Percentiles rank a stretch among this genome's conserved stretches.
phyloP scores from a whole-genome alignment of 2,329 filamentous ascomycete genomes.

The Biscogniauxia mediterranea region DNA sequence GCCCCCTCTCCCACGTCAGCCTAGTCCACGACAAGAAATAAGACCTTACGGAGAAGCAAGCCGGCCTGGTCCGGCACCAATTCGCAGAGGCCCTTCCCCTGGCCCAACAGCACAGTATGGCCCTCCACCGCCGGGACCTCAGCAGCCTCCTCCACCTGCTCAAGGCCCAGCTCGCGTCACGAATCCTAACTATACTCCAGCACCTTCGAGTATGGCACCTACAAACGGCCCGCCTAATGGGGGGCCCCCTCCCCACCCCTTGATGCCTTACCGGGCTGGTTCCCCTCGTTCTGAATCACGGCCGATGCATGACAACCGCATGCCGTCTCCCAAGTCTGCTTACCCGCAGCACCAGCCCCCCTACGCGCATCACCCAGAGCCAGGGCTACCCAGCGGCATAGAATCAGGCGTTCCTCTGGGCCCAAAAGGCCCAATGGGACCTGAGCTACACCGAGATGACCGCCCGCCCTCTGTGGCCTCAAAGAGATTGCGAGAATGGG shows the following conservation, averaged over 20 bases:
- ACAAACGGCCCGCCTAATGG: slow-evolving; percentile 46
- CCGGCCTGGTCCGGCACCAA: slow-evolving; percentile 50
- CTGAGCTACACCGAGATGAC: slow-evolving; percentile 67
- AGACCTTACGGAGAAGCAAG: slow-evolving; percentile 67
- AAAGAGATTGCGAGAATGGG: slow-evolving; percentile 91
- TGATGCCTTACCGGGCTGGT: slow-evolving; percentile 73
- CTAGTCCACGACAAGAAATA: slow-evolving; percentile 74
- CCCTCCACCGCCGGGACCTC: slow-evolving; percentile 49
- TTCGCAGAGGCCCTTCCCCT: slow-evolving; percentile 54
- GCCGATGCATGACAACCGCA: slow-evolving; percentile 77
- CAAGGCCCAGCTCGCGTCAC: slow-evolving; percentile 41
- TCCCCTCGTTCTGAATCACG: slow-evolving; percentile 79
- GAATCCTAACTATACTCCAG: slow-evolving; percentile 39
- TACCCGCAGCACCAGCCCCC: slow-evolving; percentile 73
- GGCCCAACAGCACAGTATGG: slow-evolving; percentile 52
- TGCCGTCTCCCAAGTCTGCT: slow-evolving; percentile 85
- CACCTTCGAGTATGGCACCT: slow-evolving; percentile 35
- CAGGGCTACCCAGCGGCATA: slow-evolving; percentile 55
- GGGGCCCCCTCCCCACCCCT: slow-evolving; percentile 43
- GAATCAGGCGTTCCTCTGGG: slow-evolving; percentile 67
- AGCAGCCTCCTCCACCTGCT: slow-evolving; percentile 47
- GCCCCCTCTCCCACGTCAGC: slow-evolving; percentile 66
- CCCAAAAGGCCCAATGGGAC: slow-evolving; percentile 51
- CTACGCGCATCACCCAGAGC: slow-evolving; percentile 72
- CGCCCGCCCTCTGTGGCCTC: slow-evolving; percentile 76